Conservation (phyloP, 2,329 filamentous ascomycete species). For the Botryosphaeria dothidea region DNA sequence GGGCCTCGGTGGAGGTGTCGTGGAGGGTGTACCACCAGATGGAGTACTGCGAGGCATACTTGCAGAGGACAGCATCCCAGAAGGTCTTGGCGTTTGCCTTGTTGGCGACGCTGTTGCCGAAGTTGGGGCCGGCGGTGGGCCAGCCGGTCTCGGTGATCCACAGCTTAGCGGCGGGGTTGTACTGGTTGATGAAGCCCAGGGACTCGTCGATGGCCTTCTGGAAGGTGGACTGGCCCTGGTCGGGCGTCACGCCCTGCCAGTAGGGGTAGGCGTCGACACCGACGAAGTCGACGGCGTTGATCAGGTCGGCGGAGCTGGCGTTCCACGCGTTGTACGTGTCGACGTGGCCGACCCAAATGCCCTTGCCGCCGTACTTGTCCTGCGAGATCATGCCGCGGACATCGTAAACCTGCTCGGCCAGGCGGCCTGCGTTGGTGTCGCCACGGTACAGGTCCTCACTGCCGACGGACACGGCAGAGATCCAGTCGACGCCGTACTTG, state of each 20-base stretch:
- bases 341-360: slow-evolving; percentile 34
- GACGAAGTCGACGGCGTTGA: slow-evolving; percentile 38
- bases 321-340: slow-evolving; percentile 42
- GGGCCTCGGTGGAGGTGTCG: slow-evolving; percentile 19
- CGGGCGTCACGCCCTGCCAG: slow-evolving; percentile 35
- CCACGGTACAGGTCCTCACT: slow-evolving; percentile 63
- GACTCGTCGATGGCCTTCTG: slow-evolving; percentile 31
- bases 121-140: slow-evolving; percentile 20
- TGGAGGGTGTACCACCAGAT: slow-evolving; percentile 23
- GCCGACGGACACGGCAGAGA: slow-evolving; percentile 39
- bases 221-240: slow-evolving; percentile 34
- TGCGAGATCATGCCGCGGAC: slow-evolving; percentile 28
- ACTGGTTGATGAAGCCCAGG: slow-evolving; percentile 31
- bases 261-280: slow-evolving; percentile 41
- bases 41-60: slow-evolving; percentile 17
- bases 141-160: slow-evolving; percentile 38
- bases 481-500: slow-evolving; percentile 35
- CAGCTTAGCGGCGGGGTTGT: slow-evolving; percentile 29
- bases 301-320: slow-evolving; percentile 35
- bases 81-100: slow-evolving; percentile 19
- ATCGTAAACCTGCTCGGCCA: slow-evolving; percentile 31
- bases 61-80: slow-evolving; percentile 23
- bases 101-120: slow-evolving; percentile 13
- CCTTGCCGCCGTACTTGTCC: slow-evolving; percentile 21
- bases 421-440: slow-evolving; percentile 17